These are phyloP conservation scores for Piper betle DNA, from an alignment of 164 flowering plant species.

Conservation along the genomic window DNA sequence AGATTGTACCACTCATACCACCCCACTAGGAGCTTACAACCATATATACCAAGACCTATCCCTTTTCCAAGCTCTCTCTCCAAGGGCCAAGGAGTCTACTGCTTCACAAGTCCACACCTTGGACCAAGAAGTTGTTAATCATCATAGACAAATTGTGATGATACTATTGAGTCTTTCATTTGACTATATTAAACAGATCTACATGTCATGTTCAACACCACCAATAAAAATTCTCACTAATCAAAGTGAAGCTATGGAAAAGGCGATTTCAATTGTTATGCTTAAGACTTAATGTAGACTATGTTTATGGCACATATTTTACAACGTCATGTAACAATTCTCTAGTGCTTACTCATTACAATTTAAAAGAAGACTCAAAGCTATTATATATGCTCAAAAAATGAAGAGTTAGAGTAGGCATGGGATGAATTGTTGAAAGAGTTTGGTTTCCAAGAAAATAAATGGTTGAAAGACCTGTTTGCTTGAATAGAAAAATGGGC, in stretches of 20 bases:
- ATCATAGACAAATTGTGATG: no score
- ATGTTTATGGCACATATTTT: slow-evolving; percentile 10
- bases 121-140: no score
- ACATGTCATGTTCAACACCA: no score
- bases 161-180: no score
- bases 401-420: slow-evolving; percentile 1
- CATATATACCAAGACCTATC: no score
- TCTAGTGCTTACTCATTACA: not conserved
- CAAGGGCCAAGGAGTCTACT: no score
- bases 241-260: slow-evolving; percentile 6
- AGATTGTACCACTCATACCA: no score
- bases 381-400: slow-evolving; percentile 6
- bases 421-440: slow-evolving; percentile 8
- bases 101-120: no score
- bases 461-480: slow-evolving; percentile 11
- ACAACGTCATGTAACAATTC: slow-evolving; percentile 6
- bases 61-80: no score
- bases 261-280: slow-evolving; percentile 10
- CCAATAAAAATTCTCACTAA: no score
- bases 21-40: no score
- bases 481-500: slow-evolving; percentile 13
- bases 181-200: no score
- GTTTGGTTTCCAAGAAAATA: slow-evolving; percentile 7
- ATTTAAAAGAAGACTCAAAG: not conserved
- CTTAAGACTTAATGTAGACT: slow-evolving; percentile 9